Conservation (phyloP, 164 flowering plant species). For the Magnolia changhungtana region DNA sequence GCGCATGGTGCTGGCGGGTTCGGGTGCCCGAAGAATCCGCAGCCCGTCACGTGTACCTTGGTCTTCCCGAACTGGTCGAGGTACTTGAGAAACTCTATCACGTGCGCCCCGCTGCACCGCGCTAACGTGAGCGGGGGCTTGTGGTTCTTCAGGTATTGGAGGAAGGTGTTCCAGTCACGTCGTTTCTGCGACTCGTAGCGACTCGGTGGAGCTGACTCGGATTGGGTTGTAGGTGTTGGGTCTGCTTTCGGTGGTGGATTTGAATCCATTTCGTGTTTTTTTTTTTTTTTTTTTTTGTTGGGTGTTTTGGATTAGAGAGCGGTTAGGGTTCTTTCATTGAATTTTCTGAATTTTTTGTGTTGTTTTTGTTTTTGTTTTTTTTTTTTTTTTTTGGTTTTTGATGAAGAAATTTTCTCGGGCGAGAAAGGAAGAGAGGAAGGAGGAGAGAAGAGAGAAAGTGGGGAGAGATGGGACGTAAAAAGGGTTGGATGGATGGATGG, state of each 20-base stretch:
- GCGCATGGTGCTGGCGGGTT: conserved; percentile 34
- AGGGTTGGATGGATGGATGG: conserved; percentile 6
- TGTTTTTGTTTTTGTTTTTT: neutral
- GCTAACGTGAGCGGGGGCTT: conserved; percentile 29
- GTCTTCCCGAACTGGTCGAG: conserved; percentile 45
- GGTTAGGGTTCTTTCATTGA: conserved; percentile 1
- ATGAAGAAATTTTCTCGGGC: neutral
- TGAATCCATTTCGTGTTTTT: neutral
- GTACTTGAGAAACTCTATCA: conserved; percentile 39
- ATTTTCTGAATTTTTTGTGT: neutral
- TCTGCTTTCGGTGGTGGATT: neutral
- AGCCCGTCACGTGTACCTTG: conserved; percentile 31
- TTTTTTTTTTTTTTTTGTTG: too few species aligned
- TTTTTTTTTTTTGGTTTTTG: neutral
- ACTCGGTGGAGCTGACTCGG: conserved; percentile 22
- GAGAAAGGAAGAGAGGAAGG: neutral
- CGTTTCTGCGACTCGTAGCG: conserved; percentile 43
- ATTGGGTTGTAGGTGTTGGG: neutral
- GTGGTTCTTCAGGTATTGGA: conserved; percentile 41
- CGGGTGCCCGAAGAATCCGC: conserved; percentile 33
- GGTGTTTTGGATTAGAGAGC: neutral
- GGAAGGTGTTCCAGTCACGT: conserved; percentile 42
- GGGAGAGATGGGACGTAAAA: conserved; percentile 9
- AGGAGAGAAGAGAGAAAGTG: neutral
- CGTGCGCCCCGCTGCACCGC: conserved; percentile 34